phyloP scores from a whole-genome alignment of 257 asterid species.

The Fraxinus cuspidata region DNA sequence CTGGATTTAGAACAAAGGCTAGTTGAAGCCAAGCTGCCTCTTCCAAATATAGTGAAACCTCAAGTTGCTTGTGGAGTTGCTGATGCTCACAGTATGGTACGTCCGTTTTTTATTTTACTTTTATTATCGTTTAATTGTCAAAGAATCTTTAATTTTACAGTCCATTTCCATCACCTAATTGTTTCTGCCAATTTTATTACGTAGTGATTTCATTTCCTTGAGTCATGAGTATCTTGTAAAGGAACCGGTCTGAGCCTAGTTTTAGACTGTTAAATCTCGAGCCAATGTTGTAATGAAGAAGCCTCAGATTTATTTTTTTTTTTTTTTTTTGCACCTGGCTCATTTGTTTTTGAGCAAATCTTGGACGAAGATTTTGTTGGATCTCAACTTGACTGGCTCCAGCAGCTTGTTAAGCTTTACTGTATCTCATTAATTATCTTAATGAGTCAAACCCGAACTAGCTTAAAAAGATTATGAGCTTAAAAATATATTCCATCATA shows the following conservation, averaged over 20 bases:
- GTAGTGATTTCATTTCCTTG: not conserved
- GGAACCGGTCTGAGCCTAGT: not conserved
- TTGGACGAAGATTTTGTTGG: too few relatives aligned
- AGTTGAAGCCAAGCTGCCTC: conserved; percentile 63
- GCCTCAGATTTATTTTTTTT: too few relatives aligned
- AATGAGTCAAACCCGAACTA: not conserved
- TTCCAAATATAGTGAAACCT: conserved; percentile 92
- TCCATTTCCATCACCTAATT: not conserved
- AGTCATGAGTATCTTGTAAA: not conserved
- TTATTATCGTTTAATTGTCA: conserved; percentile 3
- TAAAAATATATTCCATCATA: not conserved
- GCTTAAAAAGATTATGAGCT: too few relatives aligned
- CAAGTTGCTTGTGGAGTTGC: conserved; percentile 99
- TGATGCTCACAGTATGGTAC: conserved; percentile 97
- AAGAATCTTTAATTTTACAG: conserved; percentile 2
- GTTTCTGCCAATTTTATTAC: not conserved
- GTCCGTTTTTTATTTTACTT: conserved; percentile 2
- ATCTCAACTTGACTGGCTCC: not conserved
- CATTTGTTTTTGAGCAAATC: too few relatives aligned
- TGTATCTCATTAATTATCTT: not conserved
- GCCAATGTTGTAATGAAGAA: too few relatives aligned
- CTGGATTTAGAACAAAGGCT: conserved; percentile 63
- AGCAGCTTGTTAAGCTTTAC: not conserved
- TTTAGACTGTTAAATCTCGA: not conserved
- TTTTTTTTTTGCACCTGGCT: too few relatives aligned